Percentiles rank a stretch among this genome's conserved stretches.
Conservation (phyloP, 1,139 yeast species). For the Yamadazyma conglobata region DNA sequence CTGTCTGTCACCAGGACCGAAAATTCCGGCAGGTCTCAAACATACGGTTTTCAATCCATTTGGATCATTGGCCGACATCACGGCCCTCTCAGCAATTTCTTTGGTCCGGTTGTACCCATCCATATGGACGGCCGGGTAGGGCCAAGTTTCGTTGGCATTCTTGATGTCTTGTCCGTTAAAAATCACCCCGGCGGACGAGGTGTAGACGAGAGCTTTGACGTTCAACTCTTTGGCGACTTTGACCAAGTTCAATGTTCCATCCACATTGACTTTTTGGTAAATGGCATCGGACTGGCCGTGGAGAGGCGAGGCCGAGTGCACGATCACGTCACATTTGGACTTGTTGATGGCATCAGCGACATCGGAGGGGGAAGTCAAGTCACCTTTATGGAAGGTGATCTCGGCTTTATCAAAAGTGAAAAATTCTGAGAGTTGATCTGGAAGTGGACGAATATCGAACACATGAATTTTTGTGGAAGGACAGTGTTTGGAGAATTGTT, state of each 20-base stretch:
- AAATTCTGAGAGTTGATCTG: slow-evolving; percentile 62
- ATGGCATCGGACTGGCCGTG: slow-evolving; percentile 80
- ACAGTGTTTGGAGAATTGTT: slow-evolving; percentile 66
- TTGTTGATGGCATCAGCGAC: slow-evolving; percentile 58
- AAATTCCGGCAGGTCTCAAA: slow-evolving; percentile 94
- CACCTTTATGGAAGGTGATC: slow-evolving; percentile 73
- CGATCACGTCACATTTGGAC: slow-evolving; percentile 70
- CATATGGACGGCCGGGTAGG: slow-evolving; percentile 89
- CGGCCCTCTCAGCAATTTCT: slow-evolving; percentile 85
- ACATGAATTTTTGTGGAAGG: slow-evolving; percentile 80
- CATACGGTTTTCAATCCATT: slow-evolving; percentile 72
- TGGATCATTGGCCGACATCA: slow-evolving; percentile 62
- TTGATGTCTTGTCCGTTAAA: slow-evolving; percentile 88
- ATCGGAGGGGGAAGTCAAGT: slow-evolving; percentile 71
- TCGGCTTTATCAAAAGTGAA: slow-evolving; percentile 65
- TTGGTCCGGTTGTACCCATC: slow-evolving; percentile 96
- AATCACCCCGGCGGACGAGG: slow-evolving; percentile 96
- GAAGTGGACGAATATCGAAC: slow-evolving; percentile 86
- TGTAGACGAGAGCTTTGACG: slow-evolving; percentile 77
- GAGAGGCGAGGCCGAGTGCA: slow-evolving; percentile 95
- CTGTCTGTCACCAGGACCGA: slow-evolving; percentile 98
- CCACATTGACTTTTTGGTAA: slow-evolving; percentile 86
- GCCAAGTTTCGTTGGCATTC: slow-evolving; percentile 93
- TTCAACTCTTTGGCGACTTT: slow-evolving; percentile 54
- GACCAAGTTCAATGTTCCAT: slow-evolving; percentile 78